These are phyloP conservation scores for Paragyromitra xinjiangensis DNA, from an alignment of 495 filamentous ascomycete species.

Conservation along the genomic window DNA sequence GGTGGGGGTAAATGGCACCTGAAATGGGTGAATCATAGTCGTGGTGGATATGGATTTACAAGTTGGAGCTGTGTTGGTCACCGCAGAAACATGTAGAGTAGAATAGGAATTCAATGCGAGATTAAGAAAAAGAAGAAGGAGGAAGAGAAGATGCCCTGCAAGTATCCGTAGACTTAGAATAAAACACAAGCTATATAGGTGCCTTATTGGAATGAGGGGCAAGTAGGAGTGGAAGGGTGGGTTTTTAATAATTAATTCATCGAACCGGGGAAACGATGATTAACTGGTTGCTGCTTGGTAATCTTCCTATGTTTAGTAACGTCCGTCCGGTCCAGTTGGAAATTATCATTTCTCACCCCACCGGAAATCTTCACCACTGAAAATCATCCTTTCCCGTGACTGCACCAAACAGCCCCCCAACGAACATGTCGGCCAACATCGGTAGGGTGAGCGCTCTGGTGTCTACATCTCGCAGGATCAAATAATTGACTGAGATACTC, in stretches of 20 bases:
- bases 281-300: conserved; percentile 35
- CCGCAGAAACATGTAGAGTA: conserved; percentile 1
- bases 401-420: conserved; percentile 1
- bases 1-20: conserved; percentile 58
- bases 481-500: conserved; percentile 16
- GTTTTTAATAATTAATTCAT: not conserved
- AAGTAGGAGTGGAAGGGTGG: not conserved
- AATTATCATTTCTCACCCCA: conserved; percentile 3
- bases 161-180: not conserved
- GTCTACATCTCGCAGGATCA: not conserved
- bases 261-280: not conserved
- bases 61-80: conserved; percentile 8
- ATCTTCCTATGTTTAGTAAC: conserved; percentile 7
- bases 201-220: not conserved
- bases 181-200: not conserved
- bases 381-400: not conserved
- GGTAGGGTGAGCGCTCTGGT: conserved; percentile 66
- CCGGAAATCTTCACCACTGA: conserved; percentile 21
- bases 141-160: not conserved
- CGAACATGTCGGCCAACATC: conserved; percentile 72
- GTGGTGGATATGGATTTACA: conserved; percentile 25
- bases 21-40: conserved; percentile 69
- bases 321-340: conserved; percentile 19
- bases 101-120: conserved; percentile 4
- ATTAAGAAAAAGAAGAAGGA: not conserved